Conservation (phyloP, 352 stramenopile genomes). For the Pythium phragmitis region DNA sequence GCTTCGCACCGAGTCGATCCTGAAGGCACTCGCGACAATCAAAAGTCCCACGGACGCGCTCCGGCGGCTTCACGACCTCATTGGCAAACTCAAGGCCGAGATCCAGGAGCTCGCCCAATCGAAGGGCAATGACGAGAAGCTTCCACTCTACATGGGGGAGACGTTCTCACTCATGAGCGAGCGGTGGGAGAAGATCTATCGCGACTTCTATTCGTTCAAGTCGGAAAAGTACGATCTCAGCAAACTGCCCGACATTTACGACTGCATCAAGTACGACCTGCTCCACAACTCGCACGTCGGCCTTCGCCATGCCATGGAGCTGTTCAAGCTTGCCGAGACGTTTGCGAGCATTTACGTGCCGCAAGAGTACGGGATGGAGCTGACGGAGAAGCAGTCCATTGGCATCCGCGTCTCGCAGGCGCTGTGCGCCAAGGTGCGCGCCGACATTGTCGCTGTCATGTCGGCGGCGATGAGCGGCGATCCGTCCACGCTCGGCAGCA, state of each 20-base stretch:
- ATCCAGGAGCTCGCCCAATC: slow-evolving; percentile 70
- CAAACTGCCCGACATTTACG: slow-evolving; percentile 97
- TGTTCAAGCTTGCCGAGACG: slow-evolving; percentile 93
- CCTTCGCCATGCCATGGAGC: slow-evolving; percentile 86
- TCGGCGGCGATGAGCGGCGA: slow-evolving; percentile 45
- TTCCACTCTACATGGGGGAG: slow-evolving; percentile 94
- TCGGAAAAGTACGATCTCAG: slow-evolving; percentile 92
- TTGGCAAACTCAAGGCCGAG: slow-evolving; percentile 73
- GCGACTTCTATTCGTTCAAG: slow-evolving; percentile 93
- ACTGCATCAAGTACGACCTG: slow-evolving; percentile 98
- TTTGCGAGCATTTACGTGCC: slow-evolving; percentile 98
- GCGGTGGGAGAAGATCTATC: slow-evolving; percentile 93
- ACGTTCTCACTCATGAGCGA: slow-evolving; percentile 94
- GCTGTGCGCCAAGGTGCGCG: slow-evolving; percentile 98
- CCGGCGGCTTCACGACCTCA: slow-evolving; percentile 66
- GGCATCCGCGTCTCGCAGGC: slow-evolving; percentile 95
- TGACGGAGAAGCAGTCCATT: slow-evolving; percentile 94
- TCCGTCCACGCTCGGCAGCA: slow-evolving; percentile 31
- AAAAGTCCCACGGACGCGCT: slow-evolving; percentile 83
- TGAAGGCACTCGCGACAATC: slow-evolving; percentile 73
- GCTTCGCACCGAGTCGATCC: slow-evolving; percentile 73
- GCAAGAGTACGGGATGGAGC: slow-evolving; percentile 94
- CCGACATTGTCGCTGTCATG: slow-evolving; percentile 85
- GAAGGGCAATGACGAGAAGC: slow-evolving; percentile 84
- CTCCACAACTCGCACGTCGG: slow-evolving; percentile 96